Conservation (phyloP, 2,329 filamentous ascomycete genomes). For the Fusarium floridanum region DNA sequence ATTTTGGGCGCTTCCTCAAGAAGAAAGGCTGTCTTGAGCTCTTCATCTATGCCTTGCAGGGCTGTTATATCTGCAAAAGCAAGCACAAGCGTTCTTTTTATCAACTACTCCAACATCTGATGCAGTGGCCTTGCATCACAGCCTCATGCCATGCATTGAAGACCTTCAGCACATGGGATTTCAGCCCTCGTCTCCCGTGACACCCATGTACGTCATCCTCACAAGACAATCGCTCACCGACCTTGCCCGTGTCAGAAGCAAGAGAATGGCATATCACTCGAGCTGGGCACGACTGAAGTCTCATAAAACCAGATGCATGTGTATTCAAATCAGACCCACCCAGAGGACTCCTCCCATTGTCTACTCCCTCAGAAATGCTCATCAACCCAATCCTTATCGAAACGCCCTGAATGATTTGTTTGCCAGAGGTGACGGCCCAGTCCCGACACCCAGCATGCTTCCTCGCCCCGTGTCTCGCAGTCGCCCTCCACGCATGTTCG, state of each 20-base stretch:
- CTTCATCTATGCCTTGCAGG: background rate
- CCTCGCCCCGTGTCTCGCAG: constrained; percentile 58
- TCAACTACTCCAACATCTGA: background rate
- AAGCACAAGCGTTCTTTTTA: background rate
- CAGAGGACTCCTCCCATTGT: constrained; percentile 35
- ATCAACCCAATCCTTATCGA: constrained; percentile 49
- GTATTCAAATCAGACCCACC: constrained; percentile 32
- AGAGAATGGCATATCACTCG: background rate
- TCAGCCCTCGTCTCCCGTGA: background rate
- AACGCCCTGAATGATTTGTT: constrained; percentile 60
- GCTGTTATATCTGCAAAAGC: background rate
- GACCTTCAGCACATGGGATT: background rate
- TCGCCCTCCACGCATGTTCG: constrained; percentile 64
- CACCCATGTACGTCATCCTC: background rate
- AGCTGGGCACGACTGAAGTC: background rate
- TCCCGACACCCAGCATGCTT: constrained; percentile 40
- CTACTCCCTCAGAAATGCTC: constrained; percentile 37
- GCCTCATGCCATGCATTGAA: background rate
- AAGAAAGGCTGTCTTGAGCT: constrained; percentile 12
- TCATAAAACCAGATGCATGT: constrained; percentile 14
- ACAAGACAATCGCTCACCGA: background rate
- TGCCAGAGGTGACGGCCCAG: constrained; percentile 55
- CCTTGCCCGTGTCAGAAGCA: background rate
- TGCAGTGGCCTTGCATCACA: background rate
- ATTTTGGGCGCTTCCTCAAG: constrained; percentile 32